Percentiles rank a stretch among this genome's conserved stretches.
Conservation (phyloP, 2,329 filamentous ascomycete genomes). For the Mycosphaerella sp. region DNA sequence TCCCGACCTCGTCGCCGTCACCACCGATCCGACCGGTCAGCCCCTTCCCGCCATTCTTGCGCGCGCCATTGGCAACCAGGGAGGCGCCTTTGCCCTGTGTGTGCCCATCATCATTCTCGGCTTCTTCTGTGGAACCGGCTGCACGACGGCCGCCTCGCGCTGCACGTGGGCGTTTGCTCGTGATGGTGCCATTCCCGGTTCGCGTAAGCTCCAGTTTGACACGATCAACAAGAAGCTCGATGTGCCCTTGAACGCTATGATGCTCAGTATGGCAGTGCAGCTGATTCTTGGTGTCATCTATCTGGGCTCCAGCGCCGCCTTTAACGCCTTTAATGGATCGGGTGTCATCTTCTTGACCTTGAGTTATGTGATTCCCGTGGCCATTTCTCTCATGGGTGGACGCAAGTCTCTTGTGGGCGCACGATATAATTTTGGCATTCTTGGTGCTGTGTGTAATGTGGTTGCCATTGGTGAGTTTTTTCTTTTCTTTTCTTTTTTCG, state of each 20-base stretch:
- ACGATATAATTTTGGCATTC: constrained; percentile 54
- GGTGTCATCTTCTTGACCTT: constrained; percentile 61
- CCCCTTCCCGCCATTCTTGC: constrained; percentile 60
- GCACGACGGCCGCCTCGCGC: constrained; percentile 61
- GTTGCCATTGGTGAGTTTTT: constrained; percentile 59
- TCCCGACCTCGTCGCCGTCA: constrained; percentile 53
- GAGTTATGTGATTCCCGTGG: constrained; percentile 61
- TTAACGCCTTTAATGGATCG: constrained; percentile 55
- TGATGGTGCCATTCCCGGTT: constrained; percentile 62
- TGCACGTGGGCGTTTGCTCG: constrained; percentile 65
- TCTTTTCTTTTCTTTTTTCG: too few relatives aligned
- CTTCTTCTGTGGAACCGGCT: constrained; percentile 61
- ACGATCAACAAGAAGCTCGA: constrained; percentile 56
- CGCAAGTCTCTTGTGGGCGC: constrained; percentile 54
- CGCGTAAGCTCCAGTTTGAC: constrained; percentile 48
- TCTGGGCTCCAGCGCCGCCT: constrained; percentile 62
- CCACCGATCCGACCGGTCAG: constrained; percentile 48
- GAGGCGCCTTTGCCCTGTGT: constrained; percentile 54
- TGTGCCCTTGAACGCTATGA: constrained; percentile 64
- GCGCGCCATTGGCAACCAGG: constrained; percentile 52
- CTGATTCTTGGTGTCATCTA: constrained; percentile 60
- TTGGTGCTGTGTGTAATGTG: constrained; percentile 58
- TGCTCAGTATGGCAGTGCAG: constrained; percentile 61
- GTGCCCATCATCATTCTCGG: constrained; percentile 61
- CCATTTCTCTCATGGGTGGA: constrained; percentile 55